Conservation (phyloP, 2,329 filamentous ascomycete genomes). For the Biscogniauxia sp. region DNA sequence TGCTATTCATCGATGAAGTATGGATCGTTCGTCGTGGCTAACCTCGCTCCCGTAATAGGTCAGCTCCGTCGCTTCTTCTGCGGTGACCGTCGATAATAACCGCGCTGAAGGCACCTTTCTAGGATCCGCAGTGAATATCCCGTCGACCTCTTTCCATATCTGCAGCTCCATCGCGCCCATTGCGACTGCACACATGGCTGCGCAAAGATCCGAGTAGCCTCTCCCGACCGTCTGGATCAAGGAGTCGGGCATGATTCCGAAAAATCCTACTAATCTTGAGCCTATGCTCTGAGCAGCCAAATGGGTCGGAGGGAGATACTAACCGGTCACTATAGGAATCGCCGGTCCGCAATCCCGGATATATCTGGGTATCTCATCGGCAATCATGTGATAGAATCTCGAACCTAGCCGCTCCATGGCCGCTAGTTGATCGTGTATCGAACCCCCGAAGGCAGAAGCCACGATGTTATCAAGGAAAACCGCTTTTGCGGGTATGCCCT, state of each 20-base stretch:
- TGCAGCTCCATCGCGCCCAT: conserved; percentile 62
- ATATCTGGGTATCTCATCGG: conserved; percentile 24
- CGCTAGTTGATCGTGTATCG: conserved; percentile 24
- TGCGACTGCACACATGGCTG: conserved; percentile 66
- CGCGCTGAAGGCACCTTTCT: conserved; percentile 78
- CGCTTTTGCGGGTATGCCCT: conserved; percentile 26
- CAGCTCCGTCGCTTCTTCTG: conserved; percentile 73
- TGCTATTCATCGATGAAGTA: not conserved
- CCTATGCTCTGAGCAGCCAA: not conserved
- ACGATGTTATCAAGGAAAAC: conserved; percentile 29
- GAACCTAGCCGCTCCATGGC: conserved; percentile 24
- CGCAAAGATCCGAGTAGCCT: conserved; percentile 70
- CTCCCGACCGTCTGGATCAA: conserved; percentile 64
- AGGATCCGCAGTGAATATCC: conserved; percentile 71
- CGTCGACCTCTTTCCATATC: conserved; percentile 74
- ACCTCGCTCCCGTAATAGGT: conserved; percentile 65
- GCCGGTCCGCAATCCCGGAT: conserved; percentile 24
- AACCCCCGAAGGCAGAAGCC: conserved; percentile 24
- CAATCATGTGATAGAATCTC: conserved; percentile 26
- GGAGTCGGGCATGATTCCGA: conserved; percentile 65
- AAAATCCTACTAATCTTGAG: conserved; percentile 56
- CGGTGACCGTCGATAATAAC: conserved; percentile 67
- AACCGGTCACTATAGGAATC: conserved; percentile 30
- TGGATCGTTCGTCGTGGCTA: conserved; percentile 1
- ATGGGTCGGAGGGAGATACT: not conserved